phyloP scores from a whole-genome alignment of 257 asterid genomes.

The Jacaranda copaia region DNA sequence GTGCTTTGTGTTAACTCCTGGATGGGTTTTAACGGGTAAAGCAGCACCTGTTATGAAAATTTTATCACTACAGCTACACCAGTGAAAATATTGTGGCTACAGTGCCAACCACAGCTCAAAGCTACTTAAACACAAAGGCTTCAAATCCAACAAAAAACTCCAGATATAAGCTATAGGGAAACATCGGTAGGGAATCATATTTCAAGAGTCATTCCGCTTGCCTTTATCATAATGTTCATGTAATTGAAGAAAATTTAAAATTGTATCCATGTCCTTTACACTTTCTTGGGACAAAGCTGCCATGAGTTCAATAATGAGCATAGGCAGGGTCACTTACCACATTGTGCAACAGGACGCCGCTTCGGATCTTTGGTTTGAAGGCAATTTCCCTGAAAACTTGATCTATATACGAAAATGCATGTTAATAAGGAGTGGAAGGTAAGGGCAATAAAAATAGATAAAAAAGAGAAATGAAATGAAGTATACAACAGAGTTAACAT shows the following conservation, averaged over 20 bases:
- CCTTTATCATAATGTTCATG: neutral
- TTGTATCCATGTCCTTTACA: neutral
- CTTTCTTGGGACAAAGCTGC: too few relatives aligned
- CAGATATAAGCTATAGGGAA: too few relatives aligned
- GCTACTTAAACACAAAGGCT: neutral
- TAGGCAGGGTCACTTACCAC: constrained; percentile 47
- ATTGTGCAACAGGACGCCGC: constrained; percentile 59
- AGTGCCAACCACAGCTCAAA: neutral
- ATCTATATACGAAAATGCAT: constrained; percentile 41
- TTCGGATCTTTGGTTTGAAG: constrained; percentile 59
- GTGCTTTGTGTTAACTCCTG: constrained; percentile 50
- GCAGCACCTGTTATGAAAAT: constrained; percentile 46
- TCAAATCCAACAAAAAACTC: constrained; percentile 13
- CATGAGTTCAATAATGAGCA: neutral
- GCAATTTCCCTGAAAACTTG: constrained; percentile 66
- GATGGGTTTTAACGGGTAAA: constrained; percentile 51
- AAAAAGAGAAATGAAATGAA: constrained; percentile 16
- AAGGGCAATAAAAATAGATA: constrained; percentile 10
- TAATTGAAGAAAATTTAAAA: neutral
- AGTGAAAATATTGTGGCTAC: neutral
- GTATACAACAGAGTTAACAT: neutral
- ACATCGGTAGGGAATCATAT: neutral
- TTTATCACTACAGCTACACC: neutral
- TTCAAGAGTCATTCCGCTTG: neutral
- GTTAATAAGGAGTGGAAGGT: constrained; percentile 2